Conservation (phyloP, 2,329 filamentous ascomycete species). For the Epichloe uncinata region DNA sequence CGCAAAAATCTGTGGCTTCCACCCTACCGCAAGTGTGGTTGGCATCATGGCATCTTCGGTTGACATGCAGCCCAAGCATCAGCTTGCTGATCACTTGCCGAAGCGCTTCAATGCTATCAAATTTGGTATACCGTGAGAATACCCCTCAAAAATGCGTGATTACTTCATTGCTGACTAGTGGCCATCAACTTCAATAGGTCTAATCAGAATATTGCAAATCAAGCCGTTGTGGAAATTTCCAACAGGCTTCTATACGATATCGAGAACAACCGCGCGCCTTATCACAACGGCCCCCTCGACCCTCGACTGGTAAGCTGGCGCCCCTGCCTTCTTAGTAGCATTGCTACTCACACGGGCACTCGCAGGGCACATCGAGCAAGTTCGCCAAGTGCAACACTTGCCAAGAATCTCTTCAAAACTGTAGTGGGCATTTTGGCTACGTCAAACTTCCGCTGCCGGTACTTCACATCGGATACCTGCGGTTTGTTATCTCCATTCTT, state of each 20-base stretch:
- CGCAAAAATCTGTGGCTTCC: not conserved
- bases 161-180: not conserved
- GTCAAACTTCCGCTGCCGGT: slow-evolving; percentile 81
- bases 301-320: slow-evolving; percentile 47
- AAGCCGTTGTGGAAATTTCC: slow-evolving; percentile 89
- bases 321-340: not conserved
- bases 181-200: slow-evolving; percentile 38
- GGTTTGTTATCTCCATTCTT: slow-evolving; percentile 80
- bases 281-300: slow-evolving; percentile 71
- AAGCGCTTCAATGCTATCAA: slow-evolving; percentile 86
- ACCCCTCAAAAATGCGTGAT: not conserved
- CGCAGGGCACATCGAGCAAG: slow-evolving; percentile 75
- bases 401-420: slow-evolving; percentile 64
- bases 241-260: slow-evolving; percentile 89
- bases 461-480: slow-evolving; percentile 93
- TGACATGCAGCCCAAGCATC: slow-evolving; percentile 3
- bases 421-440: slow-evolving; percentile 92
- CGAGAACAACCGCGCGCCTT: slow-evolving; percentile 61
- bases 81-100: slow-evolving; percentile 67
- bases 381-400: slow-evolving; percentile 69
- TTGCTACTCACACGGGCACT: not conserved
- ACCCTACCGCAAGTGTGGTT: not conserved
- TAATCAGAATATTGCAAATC: slow-evolving; percentile 87
- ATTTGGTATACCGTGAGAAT: slow-evolving; percentile 67
- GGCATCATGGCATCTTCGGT: not conserved